phyloP scores from a whole-genome alignment of 805 yeast species.

The Huiozyma sinensis region DNA sequence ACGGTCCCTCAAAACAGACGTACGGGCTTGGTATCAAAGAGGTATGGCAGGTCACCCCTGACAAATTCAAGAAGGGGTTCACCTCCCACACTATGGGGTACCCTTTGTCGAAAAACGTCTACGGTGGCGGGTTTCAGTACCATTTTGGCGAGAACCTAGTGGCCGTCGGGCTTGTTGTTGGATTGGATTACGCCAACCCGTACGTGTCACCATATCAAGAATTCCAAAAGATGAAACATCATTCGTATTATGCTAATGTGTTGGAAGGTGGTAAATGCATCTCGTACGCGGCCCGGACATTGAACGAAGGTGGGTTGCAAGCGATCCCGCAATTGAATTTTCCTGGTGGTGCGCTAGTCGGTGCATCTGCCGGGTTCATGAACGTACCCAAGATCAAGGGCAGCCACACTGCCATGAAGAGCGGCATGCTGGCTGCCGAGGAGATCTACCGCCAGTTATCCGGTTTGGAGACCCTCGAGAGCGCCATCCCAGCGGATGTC shows the following conservation, averaged over 20 bases:
- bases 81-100: conserved; percentile 85
- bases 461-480: conserved; percentile 34
- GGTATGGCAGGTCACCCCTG: conserved; percentile 89
- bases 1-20: conserved; percentile 59
- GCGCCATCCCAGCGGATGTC: conserved; percentile 19
- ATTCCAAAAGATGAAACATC: conserved; percentile 88
- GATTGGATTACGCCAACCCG: conserved; percentile 90
- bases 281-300: conserved; percentile 90
- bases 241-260: conserved; percentile 67
- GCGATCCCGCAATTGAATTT: conserved; percentile 81
- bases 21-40: conserved; percentile 95
- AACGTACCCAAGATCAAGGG: conserved; percentile 98
- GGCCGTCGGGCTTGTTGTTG: conserved; percentile 87
- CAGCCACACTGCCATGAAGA: conserved; percentile 93
- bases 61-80: conserved; percentile 67
- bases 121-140: conserved; percentile 96
- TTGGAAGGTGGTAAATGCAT: conserved; percentile 86
- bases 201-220: conserved; percentile 93
- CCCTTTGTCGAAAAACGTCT: conserved; percentile 62
- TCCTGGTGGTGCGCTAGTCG: conserved; percentile 95
- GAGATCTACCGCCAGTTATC: conserved; percentile 48
- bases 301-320: conserved; percentile 95
- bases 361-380: conserved; percentile 93
- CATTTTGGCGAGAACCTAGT: conserved; percentile 93
- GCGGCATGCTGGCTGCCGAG: conserved; percentile 94